Percentiles rank a stretch among this genome's conserved stretches.
These are phyloP conservation scores for Amoeboaphelidium occidentale DNA, from an alignment of 371 early-diverging fungal species.

Conservation along the genomic window DNA sequence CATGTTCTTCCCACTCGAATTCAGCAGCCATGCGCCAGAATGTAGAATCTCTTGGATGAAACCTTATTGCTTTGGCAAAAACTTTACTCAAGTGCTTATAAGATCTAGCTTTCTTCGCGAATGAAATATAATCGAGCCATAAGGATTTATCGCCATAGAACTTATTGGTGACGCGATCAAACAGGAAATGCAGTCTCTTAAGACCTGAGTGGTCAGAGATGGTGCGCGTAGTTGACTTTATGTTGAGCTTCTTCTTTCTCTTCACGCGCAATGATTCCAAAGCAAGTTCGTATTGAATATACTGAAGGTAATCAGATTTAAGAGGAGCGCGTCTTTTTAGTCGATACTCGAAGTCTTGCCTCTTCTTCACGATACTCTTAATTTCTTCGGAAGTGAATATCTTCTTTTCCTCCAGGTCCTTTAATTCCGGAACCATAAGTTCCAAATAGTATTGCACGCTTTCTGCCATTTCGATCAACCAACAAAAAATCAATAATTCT, in stretches of 20 bases:
- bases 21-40: constrained; percentile 78
- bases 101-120: constrained; percentile 26
- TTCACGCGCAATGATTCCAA: constrained; percentile 57
- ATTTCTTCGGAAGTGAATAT: constrained; percentile 66
- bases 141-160: constrained; percentile 53
- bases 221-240: no score
- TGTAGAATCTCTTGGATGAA: constrained; percentile 46
- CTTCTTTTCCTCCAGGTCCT: constrained; percentile 51
- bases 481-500: no score
- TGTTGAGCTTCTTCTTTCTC: constrained; percentile 42
- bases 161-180: constrained; percentile 44
- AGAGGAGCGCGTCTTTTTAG: constrained; percentile 44
- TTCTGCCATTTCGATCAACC: no score
- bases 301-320: constrained; percentile 55
- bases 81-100: constrained; percentile 39
- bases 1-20: constrained; percentile 62
- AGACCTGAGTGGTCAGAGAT: constrained; percentile 34
- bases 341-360: constrained; percentile 64
- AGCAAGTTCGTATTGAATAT: constrained; percentile 80
- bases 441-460: constrained; percentile 66
- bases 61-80: constrained; percentile 51
- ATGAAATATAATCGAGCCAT: constrained; percentile 79
- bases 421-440: constrained; percentile 74
- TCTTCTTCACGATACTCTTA: constrained; percentile 57
- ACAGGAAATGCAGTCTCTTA: constrained; percentile 42